These are phyloP conservation scores for Fusarium agapanthi DNA, from an alignment of 2,329 filamentous ascomycete species.

Conservation along the genomic window DNA sequence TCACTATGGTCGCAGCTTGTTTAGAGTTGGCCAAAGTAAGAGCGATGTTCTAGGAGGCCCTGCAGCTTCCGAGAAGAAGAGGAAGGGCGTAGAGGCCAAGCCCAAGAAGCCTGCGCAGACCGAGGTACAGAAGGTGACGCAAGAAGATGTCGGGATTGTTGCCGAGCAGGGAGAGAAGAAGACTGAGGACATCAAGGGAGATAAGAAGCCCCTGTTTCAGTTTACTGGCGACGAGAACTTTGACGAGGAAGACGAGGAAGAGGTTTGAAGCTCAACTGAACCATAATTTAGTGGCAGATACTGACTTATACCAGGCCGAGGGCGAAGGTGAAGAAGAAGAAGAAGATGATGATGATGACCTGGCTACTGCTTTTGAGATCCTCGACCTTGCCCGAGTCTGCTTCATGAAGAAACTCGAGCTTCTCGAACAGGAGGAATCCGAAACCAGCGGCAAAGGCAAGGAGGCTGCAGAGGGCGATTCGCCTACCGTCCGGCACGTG, in stretches of 20 bases:
- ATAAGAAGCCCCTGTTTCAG: conserved; percentile 84
- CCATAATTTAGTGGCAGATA: neutral
- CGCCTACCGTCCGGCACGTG: conserved; percentile 63
- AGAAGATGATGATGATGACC: conserved; percentile 74
- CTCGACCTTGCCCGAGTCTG: conserved; percentile 80
- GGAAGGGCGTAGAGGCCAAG: conserved; percentile 48
- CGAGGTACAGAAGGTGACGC: conserved; percentile 53
- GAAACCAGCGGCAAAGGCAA: conserved; percentile 54
- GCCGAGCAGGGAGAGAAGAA: conserved; percentile 53
- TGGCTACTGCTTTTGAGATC: conserved; percentile 83
- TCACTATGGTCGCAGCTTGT: conserved; percentile 91
- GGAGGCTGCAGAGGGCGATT: conserved; percentile 52
- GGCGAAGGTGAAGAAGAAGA: conserved; percentile 60
- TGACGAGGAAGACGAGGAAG: conserved; percentile 81
- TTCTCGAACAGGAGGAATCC: conserved; percentile 44
- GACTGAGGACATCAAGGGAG: conserved; percentile 51
- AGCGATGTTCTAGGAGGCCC: conserved; percentile 92
- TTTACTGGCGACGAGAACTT: conserved; percentile 96
- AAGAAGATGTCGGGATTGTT: conserved; percentile 56
- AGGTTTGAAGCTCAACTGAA: conserved; percentile 46
- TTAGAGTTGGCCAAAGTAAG: conserved; percentile 92
- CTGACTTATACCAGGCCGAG: conserved; percentile 45
- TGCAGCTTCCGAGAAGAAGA: conserved; percentile 64
- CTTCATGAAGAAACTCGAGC: conserved; percentile 65
- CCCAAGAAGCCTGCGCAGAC: conserved; percentile 52